Base-by-base conservation (phyloP, 805 yeast genomes). In the Candida cerambycidarum region DNA sequence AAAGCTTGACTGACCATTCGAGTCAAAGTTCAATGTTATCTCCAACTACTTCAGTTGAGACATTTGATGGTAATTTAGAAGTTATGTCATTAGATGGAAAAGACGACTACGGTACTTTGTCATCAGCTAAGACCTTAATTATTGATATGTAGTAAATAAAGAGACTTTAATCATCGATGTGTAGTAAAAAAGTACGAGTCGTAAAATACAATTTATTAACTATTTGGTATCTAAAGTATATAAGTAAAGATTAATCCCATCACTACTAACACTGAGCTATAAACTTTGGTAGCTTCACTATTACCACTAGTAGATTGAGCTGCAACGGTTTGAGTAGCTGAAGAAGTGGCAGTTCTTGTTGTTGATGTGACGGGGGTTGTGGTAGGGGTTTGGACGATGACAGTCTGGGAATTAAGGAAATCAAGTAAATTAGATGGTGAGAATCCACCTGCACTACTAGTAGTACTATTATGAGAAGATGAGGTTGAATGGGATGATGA, bases 381-480 rank as follows among this genome's bases (percentile, higher is more conserved):
- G 18, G 40, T 35, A 14, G 34, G 24, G 3, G 38, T 14, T 5
- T n/a, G 21, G 8, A 34, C 38, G 2, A 13, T 5, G 13, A 34
- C 12, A 17, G 33, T 32, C 15, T 19, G 15, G 12, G 32, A 23
- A 31, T 31, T 21, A 35, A 41, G 31, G 44, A 35, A 41, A 17
- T 38, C 40, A 23, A 36, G 37, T 17, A 41, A 36, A 19, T 41
- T 41, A 2, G 41, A 29, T 23, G 44, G 37, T 14, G 25, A 15
- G 19, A 41, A 30, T 15, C 5, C 15, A 12, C 13, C 18, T 5
- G 31, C 29, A n/a, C 25, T 9, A 11, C 15, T 21, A 12, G 30
- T 25, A 10, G 38, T 23, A 9, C n/a, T n/a, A n/a, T n/a, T n/a
- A n/a, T n/a, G n/a, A n/a, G n/a, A n/a, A n/a, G n/a, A n/a, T n/a